Conservation (phyloP, 2,329 filamentous ascomycete genomes). For the Trichoderma polysporum region DNA sequence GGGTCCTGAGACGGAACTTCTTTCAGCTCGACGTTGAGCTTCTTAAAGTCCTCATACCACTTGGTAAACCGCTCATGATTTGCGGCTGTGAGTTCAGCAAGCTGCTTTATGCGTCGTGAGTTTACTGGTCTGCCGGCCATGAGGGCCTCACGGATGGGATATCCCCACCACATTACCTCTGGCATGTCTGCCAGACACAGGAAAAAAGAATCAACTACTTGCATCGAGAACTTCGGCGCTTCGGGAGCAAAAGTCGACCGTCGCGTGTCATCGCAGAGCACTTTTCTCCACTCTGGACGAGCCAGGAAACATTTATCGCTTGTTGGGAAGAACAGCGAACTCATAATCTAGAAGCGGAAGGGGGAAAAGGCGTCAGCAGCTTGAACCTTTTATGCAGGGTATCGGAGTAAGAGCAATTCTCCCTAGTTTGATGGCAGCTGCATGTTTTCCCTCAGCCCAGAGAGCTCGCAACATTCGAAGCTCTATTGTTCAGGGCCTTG, state of each 20-base stretch:
- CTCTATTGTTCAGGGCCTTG: background rate
- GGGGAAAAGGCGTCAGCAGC: background rate
- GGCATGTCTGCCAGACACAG: constrained; percentile 37
- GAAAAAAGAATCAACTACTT: constrained; percentile 37
- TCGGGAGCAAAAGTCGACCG: constrained; percentile 30
- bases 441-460: background rate
- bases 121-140: constrained; percentile 32
- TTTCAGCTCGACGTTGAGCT: constrained; percentile 28
- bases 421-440: background rate
- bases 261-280: constrained; percentile 31
- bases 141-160: constrained; percentile 22
- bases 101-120: constrained; percentile 30
- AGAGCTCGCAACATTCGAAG: background rate
- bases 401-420: background rate
- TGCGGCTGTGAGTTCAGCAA: constrained; percentile 31
- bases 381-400: background rate
- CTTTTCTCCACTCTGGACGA: constrained; percentile 37
- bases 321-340: constrained; percentile 38
- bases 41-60: constrained; percentile 36
- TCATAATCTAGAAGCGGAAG: constrained; percentile 35
- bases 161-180: constrained; percentile 34
- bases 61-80: constrained; percentile 32
- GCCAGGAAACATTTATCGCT: constrained; percentile 39
- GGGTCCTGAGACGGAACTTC: constrained; percentile 34
- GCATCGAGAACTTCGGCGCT: constrained; percentile 26